Percentiles rank a stretch among this genome's conserved stretches.
These are phyloP conservation scores for Paecilomyces sp. DNA, from an alignment of 2,329 filamentous ascomycete species.

Conservation along the genomic window DNA sequence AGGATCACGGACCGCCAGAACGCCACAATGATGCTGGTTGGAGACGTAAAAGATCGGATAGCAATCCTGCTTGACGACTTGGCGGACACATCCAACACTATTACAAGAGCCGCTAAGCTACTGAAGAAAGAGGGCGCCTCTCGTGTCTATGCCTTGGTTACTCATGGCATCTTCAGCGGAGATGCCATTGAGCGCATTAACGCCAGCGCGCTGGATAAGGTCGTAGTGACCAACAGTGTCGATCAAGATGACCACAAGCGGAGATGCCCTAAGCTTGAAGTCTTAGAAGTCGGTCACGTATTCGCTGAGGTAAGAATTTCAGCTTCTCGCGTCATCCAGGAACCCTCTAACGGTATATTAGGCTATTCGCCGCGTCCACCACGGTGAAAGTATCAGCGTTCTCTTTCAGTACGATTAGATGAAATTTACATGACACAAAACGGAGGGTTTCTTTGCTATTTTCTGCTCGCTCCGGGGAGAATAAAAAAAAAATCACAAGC, in stretches of 20 bases:
- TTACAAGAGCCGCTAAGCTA: constrained; percentile 92
- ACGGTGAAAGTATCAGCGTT: constrained; percentile 95
- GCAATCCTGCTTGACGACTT: constrained; percentile 93
- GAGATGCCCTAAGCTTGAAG: constrained; percentile 79
- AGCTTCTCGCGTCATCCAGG: constrained; percentile 4
- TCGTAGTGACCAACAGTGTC: constrained; percentile 92
- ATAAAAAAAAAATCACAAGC: not conserved
- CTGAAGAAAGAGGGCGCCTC: constrained; percentile 89
- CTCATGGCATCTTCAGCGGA: constrained; percentile 89
- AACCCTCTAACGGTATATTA: constrained; percentile 30
- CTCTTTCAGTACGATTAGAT: constrained; percentile 75
- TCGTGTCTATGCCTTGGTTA: constrained; percentile 83
- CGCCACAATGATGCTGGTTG: constrained; percentile 88
- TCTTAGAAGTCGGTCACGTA: constrained; percentile 79
- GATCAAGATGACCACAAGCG: constrained; percentile 75
- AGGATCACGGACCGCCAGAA: constrained; percentile 76
- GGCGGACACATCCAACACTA: constrained; percentile 93
- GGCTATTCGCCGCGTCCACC: constrained; percentile 90
- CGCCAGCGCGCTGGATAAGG: constrained; percentile 83
- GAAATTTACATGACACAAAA: not conserved
- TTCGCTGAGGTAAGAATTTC: constrained; percentile 69
- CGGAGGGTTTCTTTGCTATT: not conserved
- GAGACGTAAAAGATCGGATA: constrained; percentile 70
- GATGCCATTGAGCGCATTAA: constrained; percentile 94
- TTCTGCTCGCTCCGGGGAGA: not conserved